Evolutionary conservation across 2,329 filamentous ascomycete species (phyloP), one percentile per base, ranked within the genome.

Genomic region (Fusarium lyarnte): DNA sequence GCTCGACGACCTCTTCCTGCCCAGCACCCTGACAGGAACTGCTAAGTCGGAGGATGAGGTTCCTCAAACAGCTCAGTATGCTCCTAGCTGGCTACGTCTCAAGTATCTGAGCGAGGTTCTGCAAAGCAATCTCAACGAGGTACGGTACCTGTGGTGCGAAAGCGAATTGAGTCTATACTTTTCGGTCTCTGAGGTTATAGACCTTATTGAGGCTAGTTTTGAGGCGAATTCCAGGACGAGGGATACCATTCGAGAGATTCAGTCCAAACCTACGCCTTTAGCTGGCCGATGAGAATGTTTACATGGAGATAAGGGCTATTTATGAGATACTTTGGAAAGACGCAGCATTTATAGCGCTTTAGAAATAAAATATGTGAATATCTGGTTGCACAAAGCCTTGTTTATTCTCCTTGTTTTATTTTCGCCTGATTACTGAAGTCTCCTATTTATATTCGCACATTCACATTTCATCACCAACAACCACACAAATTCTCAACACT

Each of bases 161-260:
- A 90, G 89, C 79, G 89, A 91, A 78, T 82, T 92, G 45, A 90
- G 89, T 70, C 78, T 91, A 41, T 90, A 91, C 78, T 92, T 91
- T 74, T 84, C 87, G 1, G 85, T 83, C 12, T 85, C 86, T 8
- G 90, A 92, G 81, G 88, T 91, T 19, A 80, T 91, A 38, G 89
- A 92, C 69, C 78, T 92, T 74, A 87, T 92, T 49, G 84, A 86
- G 55, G 84, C 89, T 25, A 91, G 89, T 78, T 92, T 92, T 74
- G 90, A 90, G 80, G 87, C 89, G 74, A 92, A 91, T 78, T 78
- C 84, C 13, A 82, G 88, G 69, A 88, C 88, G 27, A 86, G 86
- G 76, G 87, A 89, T 73, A 85, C 88, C 21, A 85, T 91, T 47
- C 83, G 82, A 67, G 88, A 91, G 80, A 91, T 92, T 69, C 83